phyloP scores from a whole-genome alignment of 2,329 filamentous ascomycete species.

The Simplicillium aogashimaense region DNA sequence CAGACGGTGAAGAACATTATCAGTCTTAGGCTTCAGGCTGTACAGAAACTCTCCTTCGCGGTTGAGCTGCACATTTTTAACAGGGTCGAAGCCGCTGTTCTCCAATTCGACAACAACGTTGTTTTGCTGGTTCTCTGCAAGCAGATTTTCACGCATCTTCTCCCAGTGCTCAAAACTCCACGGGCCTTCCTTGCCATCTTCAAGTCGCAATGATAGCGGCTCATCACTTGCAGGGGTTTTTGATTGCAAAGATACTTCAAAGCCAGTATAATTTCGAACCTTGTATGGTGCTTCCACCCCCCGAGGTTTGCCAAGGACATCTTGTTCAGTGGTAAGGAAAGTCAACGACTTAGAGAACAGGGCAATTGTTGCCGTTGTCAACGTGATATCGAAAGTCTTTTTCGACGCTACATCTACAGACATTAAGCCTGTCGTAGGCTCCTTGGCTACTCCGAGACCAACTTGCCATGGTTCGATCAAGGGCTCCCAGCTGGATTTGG shows the following conservation, averaged over 20 bases:
- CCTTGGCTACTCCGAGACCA: conserved; percentile 79
- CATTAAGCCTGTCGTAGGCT: conserved; percentile 63
- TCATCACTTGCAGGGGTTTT: conserved; percentile 57
- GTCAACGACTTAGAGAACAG: conserved; percentile 86
- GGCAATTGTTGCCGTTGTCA: conserved; percentile 90
- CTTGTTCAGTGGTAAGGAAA: conserved; percentile 74
- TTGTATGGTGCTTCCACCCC: conserved; percentile 87
- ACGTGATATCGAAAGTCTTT: conserved; percentile 81
- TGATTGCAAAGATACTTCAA: conserved; percentile 76
- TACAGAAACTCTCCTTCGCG: conserved; percentile 93
- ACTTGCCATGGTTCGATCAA: conserved; percentile 93
- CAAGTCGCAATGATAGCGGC: conserved; percentile 63
- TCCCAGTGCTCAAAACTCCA: conserved; percentile 98
- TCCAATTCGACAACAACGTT: conserved; percentile 77
- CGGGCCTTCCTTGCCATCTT: conserved; percentile 81
- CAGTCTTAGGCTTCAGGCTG: conserved; percentile 76
- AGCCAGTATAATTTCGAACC: conserved; percentile 92
- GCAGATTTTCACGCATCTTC: conserved; percentile 87
- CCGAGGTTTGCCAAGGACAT: conserved; percentile 86
- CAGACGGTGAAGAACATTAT: conserved; percentile 76
- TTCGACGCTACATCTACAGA: conserved; percentile 81
- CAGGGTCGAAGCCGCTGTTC: conserved; percentile 84
- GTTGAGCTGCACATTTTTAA: conserved; percentile 80
- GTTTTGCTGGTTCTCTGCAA: conserved; percentile 71
- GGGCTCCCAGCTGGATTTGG: conserved; percentile 97